Evolutionary conservation across 225 moss, liverwort and hornwort genomes (phyloP).

Genomic region (Asterella californica): DNA sequence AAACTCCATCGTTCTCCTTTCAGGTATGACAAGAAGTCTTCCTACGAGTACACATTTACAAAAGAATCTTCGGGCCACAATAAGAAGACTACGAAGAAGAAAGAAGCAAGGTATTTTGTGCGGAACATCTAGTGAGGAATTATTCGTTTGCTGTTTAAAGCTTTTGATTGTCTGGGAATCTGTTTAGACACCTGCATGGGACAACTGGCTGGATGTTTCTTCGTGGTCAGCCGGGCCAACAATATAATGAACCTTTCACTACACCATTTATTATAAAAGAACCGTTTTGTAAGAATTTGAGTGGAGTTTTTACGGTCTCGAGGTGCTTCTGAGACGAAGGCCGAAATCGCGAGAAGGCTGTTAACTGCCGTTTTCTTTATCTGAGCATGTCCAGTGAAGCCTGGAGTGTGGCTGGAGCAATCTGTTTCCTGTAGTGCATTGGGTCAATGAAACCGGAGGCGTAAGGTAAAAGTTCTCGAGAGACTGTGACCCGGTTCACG

Average conservation of each 20-base stretch:
- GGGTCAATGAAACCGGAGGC: neutral
- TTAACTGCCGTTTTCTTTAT: neutral
- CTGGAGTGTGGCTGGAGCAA: neutral
- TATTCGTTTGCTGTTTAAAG: neutral
- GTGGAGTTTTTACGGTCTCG: neutral
- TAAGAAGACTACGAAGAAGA: constrained; percentile 29
- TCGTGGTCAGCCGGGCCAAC: neutral
- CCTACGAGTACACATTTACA: neutral
- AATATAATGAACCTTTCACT: too few relatives aligned
- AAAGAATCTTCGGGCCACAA: neutral
- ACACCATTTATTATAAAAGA: too few relatives aligned
- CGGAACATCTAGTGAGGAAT: neutral
- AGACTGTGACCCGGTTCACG: neutral
- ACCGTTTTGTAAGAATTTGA: neutral
- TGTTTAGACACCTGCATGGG: neutral
- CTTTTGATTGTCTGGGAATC: neutral
- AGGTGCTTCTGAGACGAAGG: neutral
- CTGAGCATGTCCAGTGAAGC: neutral
- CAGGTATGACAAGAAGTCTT: constrained; percentile 5
- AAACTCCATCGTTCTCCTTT: neutral
- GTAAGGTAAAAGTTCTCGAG: neutral
- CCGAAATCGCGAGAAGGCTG: neutral
- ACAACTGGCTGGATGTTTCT: too few relatives aligned
- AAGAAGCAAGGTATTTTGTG: constrained; percentile 1
- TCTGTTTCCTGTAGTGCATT: too few relatives aligned